Percentiles rank a stretch among this genome's conserved stretches.
Evolutionary conservation across 108 stramenopile species (phyloP).

Genomic region (Schizochytrium sp.): DNA sequence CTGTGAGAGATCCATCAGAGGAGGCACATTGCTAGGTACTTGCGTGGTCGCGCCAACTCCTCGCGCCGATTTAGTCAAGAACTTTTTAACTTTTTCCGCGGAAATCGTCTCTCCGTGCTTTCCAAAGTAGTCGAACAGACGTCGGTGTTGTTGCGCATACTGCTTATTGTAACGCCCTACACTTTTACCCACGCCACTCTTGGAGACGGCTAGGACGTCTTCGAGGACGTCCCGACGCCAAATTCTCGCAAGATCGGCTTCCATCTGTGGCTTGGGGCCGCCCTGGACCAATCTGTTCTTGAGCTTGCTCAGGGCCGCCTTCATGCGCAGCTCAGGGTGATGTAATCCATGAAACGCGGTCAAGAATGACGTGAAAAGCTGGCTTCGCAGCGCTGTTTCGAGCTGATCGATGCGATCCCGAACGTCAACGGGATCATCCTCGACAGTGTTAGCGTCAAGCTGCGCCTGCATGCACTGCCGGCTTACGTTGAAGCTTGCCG

Average conservation of each 20-base stretch:
- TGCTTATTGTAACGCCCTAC: constrained; percentile 29
- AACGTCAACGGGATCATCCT: not conserved
- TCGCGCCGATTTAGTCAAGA: not conserved
- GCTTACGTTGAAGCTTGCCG: not conserved
- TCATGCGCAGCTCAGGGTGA: constrained; percentile 39
- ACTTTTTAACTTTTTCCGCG: not conserved
- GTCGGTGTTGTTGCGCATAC: constrained; percentile 18
- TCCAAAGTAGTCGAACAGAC: not conserved
- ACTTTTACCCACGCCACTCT: not conserved
- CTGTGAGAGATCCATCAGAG: constrained; percentile 8
- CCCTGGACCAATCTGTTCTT: constrained; percentile 23
- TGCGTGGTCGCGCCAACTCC: not conserved
- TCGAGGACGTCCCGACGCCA: not conserved
- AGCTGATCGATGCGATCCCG: not conserved
- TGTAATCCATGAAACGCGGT: constrained; percentile 33
- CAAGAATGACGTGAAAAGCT: not conserved
- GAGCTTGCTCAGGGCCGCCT: constrained; percentile 5
- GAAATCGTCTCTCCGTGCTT: not conserved
- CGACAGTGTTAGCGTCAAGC: not conserved
- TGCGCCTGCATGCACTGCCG: not conserved
- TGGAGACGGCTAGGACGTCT: not conserved
- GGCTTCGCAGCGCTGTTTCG: not conserved
- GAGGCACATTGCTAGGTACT: not conserved
- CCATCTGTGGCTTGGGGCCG: not conserved
- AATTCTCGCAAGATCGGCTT: not conserved